phyloP scores from a whole-genome alignment of 306 rosid genomes.

The Malus orientalis region DNA sequence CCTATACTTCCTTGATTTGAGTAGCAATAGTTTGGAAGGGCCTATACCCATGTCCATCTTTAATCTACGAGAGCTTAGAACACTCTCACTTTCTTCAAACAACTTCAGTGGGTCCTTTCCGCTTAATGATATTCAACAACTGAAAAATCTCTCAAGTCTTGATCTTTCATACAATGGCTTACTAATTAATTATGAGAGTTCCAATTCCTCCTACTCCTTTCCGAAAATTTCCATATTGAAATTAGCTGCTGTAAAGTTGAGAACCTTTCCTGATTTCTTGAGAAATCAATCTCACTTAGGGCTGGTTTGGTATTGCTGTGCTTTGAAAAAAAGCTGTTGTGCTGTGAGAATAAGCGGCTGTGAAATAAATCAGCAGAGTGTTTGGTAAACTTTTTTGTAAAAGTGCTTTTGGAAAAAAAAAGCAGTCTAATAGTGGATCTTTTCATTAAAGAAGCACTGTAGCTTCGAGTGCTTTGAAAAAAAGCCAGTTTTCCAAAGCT shows the following conservation, averaged over 20 bases:
- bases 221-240: accelerated
- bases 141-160: conserved; percentile 15
- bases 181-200: background rate
- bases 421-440: no score
- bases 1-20: background rate
- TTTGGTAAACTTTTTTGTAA: no score
- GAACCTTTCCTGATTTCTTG: background rate
- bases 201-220: background rate
- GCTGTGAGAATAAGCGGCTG: no score
- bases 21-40: conserved; percentile 39
- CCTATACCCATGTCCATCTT: conserved; percentile 17
- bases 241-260: background rate
- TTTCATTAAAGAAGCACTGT: no score
- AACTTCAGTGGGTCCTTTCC: conserved; percentile 8
- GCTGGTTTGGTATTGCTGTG: no score
- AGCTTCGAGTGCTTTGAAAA: no score
- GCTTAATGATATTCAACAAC: background rate
- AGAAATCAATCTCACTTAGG: background rate
- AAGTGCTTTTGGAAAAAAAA: no score
- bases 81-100: conserved; percentile 24
- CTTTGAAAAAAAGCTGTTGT: no score
- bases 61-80: background rate
- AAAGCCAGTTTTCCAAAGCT: no score
- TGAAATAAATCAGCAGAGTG: no score
- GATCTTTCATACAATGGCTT: conserved; percentile 42